Percentiles rank a stretch among this genome's conserved stretches.
phyloP scores from a whole-genome alignment of 192 early-diverging fungal species.

The Coemansia sp. region DNA sequence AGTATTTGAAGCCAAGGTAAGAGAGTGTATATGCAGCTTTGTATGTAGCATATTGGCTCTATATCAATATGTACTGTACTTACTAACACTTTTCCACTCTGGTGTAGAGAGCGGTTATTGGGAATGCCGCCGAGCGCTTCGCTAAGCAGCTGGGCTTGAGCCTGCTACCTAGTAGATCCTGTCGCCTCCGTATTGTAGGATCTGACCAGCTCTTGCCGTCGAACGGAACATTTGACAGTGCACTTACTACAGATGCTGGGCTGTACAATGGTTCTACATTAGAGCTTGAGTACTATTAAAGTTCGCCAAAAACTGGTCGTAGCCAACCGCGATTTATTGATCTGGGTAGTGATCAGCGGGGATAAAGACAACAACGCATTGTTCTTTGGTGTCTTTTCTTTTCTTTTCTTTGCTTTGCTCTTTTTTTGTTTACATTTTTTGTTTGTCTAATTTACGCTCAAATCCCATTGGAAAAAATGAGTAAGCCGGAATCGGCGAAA shows the following conservation, averaged over 20 bases:
- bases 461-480: neutral
- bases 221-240: slow-evolving; percentile 24
- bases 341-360: neutral
- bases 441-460: neutral
- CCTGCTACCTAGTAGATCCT: slow-evolving; percentile 25
- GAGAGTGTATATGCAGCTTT: neutral
- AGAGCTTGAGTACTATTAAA: slow-evolving; percentile 10
- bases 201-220: slow-evolving; percentile 20
- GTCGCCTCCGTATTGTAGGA: slow-evolving; percentile 15
- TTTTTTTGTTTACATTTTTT: slow-evolving; percentile 9
- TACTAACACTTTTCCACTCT: neutral
- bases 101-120: slow-evolving; percentile 27
- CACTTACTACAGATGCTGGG: neutral
- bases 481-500: slow-evolving; percentile 4
- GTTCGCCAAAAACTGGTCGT: no score
- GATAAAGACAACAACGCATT: neutral
- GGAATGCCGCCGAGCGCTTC: slow-evolving; percentile 36
- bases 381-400: no score
- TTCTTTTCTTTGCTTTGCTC: neutral
- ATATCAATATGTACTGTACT: neutral
- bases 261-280: slow-evolving; percentile 45
- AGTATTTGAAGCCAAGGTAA: slow-evolving; percentile 36
- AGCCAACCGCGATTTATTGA: neutral
- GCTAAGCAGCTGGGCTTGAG: slow-evolving; percentile 29
- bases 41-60: neutral